Base-by-base conservation (phyloP, 495 filamentous ascomycete genomes). In the Cryomyces minteri region DNA sequence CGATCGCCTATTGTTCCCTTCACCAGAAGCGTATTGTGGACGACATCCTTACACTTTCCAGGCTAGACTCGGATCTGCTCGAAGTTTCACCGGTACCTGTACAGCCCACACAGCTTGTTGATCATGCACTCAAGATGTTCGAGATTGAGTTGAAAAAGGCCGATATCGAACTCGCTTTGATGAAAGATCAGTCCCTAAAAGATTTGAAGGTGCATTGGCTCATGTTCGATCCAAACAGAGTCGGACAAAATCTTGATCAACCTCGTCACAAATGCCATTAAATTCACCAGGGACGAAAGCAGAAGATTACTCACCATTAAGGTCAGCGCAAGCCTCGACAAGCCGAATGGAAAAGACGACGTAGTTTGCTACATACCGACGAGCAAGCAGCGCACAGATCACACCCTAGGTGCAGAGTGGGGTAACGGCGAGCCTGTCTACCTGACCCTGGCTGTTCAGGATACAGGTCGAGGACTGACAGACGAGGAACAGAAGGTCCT, bases 171-270 rank as follows among this genome's bases (percentile, higher is more conserved):
- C 59, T 60, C 43, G 40, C 53, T 5, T 60, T 58, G 40, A 43
- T 36, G 1, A 48, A 59, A 36, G 61, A 63, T 39, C 32, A 52
- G 6, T 56, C 55, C 9, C 61, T 55, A 43, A 41, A 51, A 38
- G 48, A 55, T 6, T 32, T 44, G 11, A 38, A 44, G 8, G 52
- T 64, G 14, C 50, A 58, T 30, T 56, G 48, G 39, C 54, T 62
- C 10, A 46, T 60, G 47, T 55, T 57, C 2, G 61, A 64, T 41
- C 28, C 55, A 6, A 54, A 54, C 37, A 46, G 61, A 18, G 53
- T 64, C 32, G 52, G 49, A 9, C 61, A 64, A 64, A 45, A 55
- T 64, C 0, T 45, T 64, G 12, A 51, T 62, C 28, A 64, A 64
- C 48, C 50, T 64, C 4, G 46, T 64, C 9, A 60, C 55, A 14